Evolutionary conservation across 1,139 yeast species (phyloP).

Genomic region (Nakaseomyces kungkrabaensis): DNA sequence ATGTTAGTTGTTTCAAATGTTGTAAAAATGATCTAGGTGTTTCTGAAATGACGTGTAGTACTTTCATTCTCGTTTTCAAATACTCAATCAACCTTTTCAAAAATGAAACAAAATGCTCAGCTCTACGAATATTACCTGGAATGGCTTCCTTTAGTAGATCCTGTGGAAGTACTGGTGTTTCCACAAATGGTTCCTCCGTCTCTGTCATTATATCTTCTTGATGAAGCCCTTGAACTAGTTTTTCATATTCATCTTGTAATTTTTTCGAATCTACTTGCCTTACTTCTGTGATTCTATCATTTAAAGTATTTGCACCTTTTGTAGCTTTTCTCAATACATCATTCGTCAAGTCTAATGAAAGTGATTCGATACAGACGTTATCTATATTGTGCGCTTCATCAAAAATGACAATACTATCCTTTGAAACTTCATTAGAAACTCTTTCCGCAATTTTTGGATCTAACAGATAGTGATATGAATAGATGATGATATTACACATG

Average conservation of each 20-base stretch:
- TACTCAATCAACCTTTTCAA: slow-evolving; percentile 88
- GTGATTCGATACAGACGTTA: slow-evolving; percentile 93
- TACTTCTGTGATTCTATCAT: slow-evolving; percentile 69
- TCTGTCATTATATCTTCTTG: slow-evolving; percentile 21
- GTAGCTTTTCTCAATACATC: slow-evolving; percentile 72
- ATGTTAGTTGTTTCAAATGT: slow-evolving; percentile 87
- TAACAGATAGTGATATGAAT: slow-evolving; percentile 87
- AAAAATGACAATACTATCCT: slow-evolving; percentile 86
- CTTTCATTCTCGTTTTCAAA: slow-evolving; percentile 94
- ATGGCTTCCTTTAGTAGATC: slow-evolving; percentile 86
- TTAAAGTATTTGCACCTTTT: slow-evolving; percentile 72
- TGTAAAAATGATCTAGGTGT: slow-evolving; percentile 89
- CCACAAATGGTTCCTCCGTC: slow-evolving; percentile 70
- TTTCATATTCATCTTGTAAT: slow-evolving; percentile 82
- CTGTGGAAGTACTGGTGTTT: slow-evolving; percentile 77
- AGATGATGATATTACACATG: slow-evolving; percentile 85
- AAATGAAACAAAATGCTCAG: slow-evolving; percentile 92
- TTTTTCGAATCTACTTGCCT: slow-evolving; percentile 74
- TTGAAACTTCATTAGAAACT: slow-evolving; percentile 83
- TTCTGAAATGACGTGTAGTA: slow-evolving; percentile 90
- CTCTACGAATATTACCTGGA: slow-evolving; percentile 93
- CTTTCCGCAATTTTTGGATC: slow-evolving; percentile 97
- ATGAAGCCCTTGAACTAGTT: slow-evolving; percentile 75
- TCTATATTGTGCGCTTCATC: slow-evolving; percentile 99
- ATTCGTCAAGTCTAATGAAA: slow-evolving; percentile 78